These are phyloP conservation scores for Aspergillus olivimuriae DNA, from an alignment of 495 filamentous ascomycete genomes.

Conservation along the genomic window DNA sequence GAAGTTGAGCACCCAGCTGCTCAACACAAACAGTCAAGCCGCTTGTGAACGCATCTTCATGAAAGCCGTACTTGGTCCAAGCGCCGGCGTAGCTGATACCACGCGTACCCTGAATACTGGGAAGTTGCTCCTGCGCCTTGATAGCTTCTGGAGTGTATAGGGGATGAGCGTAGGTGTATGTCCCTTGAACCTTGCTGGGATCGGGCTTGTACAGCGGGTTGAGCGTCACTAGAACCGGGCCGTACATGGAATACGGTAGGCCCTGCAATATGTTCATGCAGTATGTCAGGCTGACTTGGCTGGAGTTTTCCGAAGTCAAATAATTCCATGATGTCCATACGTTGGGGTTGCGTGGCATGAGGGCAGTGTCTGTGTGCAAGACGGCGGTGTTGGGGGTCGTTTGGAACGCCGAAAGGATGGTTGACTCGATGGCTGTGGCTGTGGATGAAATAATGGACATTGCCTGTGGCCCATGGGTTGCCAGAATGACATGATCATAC, in stretches of 20 bases:
- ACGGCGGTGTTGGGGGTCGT: slow-evolving; percentile 1
- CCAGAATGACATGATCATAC: slow-evolving; percentile 5
- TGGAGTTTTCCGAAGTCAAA: neutral
- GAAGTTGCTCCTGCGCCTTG: neutral
- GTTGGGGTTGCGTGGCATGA: neutral
- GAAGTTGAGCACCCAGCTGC: neutral
- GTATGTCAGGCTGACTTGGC: slow-evolving; percentile 5
- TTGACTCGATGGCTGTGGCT: neutral
- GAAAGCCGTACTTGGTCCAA: slow-evolving; percentile 8
- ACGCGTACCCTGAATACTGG: neutral
- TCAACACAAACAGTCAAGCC: neutral
- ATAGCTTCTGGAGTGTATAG: neutral
- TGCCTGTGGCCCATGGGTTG: slow-evolving; percentile 1
- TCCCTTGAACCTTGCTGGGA: neutral
- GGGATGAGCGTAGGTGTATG: slow-evolving; percentile 2
- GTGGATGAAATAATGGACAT: slow-evolving; percentile 3
- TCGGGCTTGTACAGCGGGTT: slow-evolving; percentile 1
- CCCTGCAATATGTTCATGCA: slow-evolving; percentile 1
- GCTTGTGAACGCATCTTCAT: slow-evolving; percentile 6
- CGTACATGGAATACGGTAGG: neutral
- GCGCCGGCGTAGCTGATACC: slow-evolving; percentile 6
- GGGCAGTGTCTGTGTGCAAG: slow-evolving; percentile 1
- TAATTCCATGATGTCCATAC: slow-evolving; percentile 6
- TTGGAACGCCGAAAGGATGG: neutral
- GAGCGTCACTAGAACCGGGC: neutral